phyloP scores from a whole-genome alignment of 306 rosid genomes.

The Dryas drummondii region DNA sequence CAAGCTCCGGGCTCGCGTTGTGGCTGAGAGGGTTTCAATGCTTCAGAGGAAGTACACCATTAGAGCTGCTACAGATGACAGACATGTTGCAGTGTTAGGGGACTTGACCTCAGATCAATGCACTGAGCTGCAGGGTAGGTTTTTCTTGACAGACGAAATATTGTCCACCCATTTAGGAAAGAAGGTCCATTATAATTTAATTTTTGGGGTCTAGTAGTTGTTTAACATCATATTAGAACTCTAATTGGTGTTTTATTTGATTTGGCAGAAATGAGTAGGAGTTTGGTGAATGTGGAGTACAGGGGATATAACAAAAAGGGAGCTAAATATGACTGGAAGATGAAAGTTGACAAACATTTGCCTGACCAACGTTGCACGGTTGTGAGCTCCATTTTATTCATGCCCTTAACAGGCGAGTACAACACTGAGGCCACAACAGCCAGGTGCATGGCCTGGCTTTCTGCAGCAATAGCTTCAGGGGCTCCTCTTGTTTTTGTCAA shows the following conservation, averaged over 20 bases:
- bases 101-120: conserved; percentile 62
- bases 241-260: not conserved
- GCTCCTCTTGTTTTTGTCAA: conserved; percentile 78
- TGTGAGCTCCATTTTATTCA: conserved; percentile 60
- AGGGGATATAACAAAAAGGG: conserved; percentile 47
- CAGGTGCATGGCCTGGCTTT: conserved; percentile 80
- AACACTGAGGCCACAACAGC: conserved; percentile 48
- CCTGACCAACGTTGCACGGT: conserved; percentile 58
- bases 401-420: conserved; percentile 44
- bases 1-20: conserved; percentile 51
- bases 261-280: conserved; percentile 56
- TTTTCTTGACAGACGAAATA: not conserved
- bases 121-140: conserved; percentile 53
- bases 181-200: too few relatives aligned
- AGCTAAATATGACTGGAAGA: conserved; percentile 66
- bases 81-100: conserved; percentile 56
- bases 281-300: conserved; percentile 27
- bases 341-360: conserved; percentile 45
- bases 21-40: conserved; percentile 42
- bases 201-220: too few relatives aligned
- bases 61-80: conserved; percentile 54
- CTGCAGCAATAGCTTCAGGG: conserved; percentile 68
- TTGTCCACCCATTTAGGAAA: too few relatives aligned
- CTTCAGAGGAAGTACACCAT: conserved; percentile 51
- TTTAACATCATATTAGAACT: too few relatives aligned